Evolutionary conservation across 2,329 filamentous ascomycete species (phyloP), one percentile per base, ranked within the genome.

Genomic region (Escovopsis sp.): DNA sequence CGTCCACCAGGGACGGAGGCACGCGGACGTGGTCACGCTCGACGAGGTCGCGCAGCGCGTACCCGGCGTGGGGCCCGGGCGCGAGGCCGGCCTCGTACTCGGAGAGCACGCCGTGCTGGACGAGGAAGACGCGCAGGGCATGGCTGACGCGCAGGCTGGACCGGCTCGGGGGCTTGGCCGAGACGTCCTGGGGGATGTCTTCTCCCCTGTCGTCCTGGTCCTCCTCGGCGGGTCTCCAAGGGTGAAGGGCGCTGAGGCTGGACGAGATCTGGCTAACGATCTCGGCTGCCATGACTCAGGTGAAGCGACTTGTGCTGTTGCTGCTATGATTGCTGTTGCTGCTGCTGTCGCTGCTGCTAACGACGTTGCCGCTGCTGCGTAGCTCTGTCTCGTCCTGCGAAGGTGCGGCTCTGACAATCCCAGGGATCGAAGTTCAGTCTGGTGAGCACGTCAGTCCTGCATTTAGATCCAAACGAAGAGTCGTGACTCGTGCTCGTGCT

Each of bases 111-210:
- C 60, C 53, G 21, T 75, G 53, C n/a, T 68, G 53, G 29, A 62
- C 62, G 13, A 80, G 58, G 41, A 72, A 73, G 1, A 60, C 60
- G 39, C 65, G 66, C 30, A 80, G 50, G 0, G 71, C 68, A 40
- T 62, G 60, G 55, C 74, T 78, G 43, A 79, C 68, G 34, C 66
- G 61, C 18, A 80, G 62, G 37, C 70, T 58, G 29, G 63, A 61
- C 40, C 68, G 68, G 11, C 62, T 63, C 62, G n/a, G 58, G 61
- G 72, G 72, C n/a, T 72, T 72, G 2, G 70, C 75, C 10, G 77
- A 57, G 27, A 60, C 67, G 38, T 52, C 47, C 33, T 41, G 38
- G 39, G 47, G 51, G 21, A 58, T 54, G 26, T 43, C 38, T 15
- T 54, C 56, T 33, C 55, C 56, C 5, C 46, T 38, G 37, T 58